Base-by-base conservation (phyloP, 2,329 filamentous ascomycete species). In the Dactylellina haptotyla region DNA sequence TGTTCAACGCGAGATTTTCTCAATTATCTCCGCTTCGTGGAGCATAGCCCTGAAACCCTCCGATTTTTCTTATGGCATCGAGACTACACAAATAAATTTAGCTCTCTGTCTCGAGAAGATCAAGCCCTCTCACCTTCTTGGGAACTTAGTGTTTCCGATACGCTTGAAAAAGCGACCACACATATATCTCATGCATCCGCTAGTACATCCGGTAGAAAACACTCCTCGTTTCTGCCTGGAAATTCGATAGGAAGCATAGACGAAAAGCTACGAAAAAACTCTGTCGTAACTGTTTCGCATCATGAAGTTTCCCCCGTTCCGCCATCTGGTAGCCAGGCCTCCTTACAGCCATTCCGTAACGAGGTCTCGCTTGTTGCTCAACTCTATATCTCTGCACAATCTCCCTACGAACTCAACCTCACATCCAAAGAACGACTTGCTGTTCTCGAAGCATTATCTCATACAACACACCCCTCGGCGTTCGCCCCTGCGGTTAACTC, bases 1-100 rank as follows among this genome's bases (percentile, higher is more conserved):
- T 74, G 70, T 43, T 67, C 62, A 26, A 66, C 63, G 14, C 54
- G 70, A 45, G 70, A 74, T 41, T 74, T 74, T 56, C 56, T 74
- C 45, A 74, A 74, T 41, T 74, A 74, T 67, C 62, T 74, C 23
- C 61, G 70, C 26, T 74, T 74, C 58, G 62, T 74, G 32, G 70
- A 74, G 53, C 70, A 74, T 26, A 74, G 70, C 28, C 56, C 63
- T 57, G 70, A 74, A 39, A 74, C 61, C 41, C 34, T 74, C 23
- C 32, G 63, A 32, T 74, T 74, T 28, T 74, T 62, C 45, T 43
- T 74, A 23, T 74, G 70, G 70, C 63, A 67, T 57, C 54, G 63
- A 34, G 70, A 74, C 20, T 74, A 74, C 50, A 51, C 62, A 41
- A 67, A 57, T 30, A 66, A 67, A 67, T 74, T 74, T 26, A 45